Percentiles rank a stretch among this genome's conserved stretches.
phyloP scores from a whole-genome alignment of 768 basidiomycete species.

The Pisolithus marmoratus region DNA sequence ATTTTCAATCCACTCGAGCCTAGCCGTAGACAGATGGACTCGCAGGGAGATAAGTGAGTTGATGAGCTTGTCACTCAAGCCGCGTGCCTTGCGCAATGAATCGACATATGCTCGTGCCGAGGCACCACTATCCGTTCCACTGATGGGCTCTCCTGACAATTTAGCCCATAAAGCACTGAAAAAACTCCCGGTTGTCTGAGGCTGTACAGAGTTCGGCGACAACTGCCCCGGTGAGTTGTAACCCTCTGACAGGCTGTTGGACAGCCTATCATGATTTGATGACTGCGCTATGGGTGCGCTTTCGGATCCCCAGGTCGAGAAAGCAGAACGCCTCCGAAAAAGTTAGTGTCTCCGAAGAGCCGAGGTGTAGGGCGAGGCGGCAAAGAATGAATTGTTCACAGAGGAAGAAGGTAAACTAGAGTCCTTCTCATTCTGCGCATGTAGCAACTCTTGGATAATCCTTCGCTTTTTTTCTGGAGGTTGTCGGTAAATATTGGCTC shows the following conservation, averaged over 20 bases:
- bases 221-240: slow-evolving; percentile 23
- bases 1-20: slow-evolving; percentile 68
- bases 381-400: slow-evolving; percentile 37
- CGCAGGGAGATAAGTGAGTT: slow-evolving; percentile 80
- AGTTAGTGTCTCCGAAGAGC: slow-evolving; percentile 62
- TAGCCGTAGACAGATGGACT: slow-evolving; percentile 81
- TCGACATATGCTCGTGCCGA: slow-evolving; percentile 61
- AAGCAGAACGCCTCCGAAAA: slow-evolving; percentile 66
- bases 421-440: slow-evolving; percentile 32
- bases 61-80: slow-evolving; percentile 53
- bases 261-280: slow-evolving; percentile 28
- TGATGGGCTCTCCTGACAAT: slow-evolving; percentile 46
- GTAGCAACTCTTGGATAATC: slow-evolving; percentile 53
- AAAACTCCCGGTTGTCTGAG: slow-evolving; percentile 69
- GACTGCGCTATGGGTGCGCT: slow-evolving; percentile 32
- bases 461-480: slow-evolving; percentile 60
- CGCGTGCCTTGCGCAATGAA: slow-evolving; percentile 48
- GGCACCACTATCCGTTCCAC: slow-evolving; percentile 35
- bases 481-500: slow-evolving; percentile 56
- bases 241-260: slow-evolving; percentile 34
- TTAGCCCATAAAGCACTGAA: slow-evolving; percentile 75
- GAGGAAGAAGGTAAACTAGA: slow-evolving; percentile 21
- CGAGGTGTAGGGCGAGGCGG: slow-evolving; percentile 68
- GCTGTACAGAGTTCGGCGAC: slow-evolving; percentile 36
- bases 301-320: slow-evolving; percentile 48